Evolutionary conservation across 495 filamentous ascomycete genomes (phyloP).

Genomic region (Pseudomonodictys pantanalensis): DNA sequence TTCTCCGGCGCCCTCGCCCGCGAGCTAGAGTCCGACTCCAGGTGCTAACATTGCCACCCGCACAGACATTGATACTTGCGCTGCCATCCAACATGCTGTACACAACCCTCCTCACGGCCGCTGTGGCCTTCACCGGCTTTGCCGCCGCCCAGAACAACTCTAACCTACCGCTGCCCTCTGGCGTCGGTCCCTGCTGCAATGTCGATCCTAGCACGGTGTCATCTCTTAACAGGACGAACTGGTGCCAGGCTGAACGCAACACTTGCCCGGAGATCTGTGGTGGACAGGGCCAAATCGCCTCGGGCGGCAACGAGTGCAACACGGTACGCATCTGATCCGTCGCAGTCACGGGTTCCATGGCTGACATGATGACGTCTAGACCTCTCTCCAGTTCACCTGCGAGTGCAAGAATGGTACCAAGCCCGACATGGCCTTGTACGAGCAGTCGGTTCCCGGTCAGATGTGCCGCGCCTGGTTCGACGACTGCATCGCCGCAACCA

Average conservation of each 20-base stretch:
- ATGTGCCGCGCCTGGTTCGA: conserved; percentile 52
- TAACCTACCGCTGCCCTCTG: neutral
- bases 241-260: conserved; percentile 40
- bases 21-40: neutral
- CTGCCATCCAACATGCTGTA: conserved; percentile 38
- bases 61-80: conserved; percentile 33
- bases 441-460: conserved; percentile 56
- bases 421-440: conserved; percentile 54
- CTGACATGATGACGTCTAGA: conserved; percentile 36
- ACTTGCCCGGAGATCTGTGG: conserved; percentile 43
- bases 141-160: conserved; percentile 39
- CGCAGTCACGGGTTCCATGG: neutral
- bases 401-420: conserved; percentile 51
- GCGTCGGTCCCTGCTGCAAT: conserved; percentile 21
- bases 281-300: conserved; percentile 22
- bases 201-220: conserved; percentile 30
- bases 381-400: conserved; percentile 53
- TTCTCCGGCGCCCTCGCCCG: neutral
- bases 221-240: conserved; percentile 18
- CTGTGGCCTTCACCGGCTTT: conserved; percentile 37
- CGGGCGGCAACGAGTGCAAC: conserved; percentile 38
- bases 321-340: conserved; percentile 28
- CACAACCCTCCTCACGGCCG: conserved; percentile 39
- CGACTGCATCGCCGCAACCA: conserved; percentile 51
- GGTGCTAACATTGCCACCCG: conserved; percentile 6